Percentiles rank a stretch among this genome's conserved stretches.
phyloP scores from a whole-genome alignment of 805 yeast species.

The Barnettozyma siamensis region DNA sequence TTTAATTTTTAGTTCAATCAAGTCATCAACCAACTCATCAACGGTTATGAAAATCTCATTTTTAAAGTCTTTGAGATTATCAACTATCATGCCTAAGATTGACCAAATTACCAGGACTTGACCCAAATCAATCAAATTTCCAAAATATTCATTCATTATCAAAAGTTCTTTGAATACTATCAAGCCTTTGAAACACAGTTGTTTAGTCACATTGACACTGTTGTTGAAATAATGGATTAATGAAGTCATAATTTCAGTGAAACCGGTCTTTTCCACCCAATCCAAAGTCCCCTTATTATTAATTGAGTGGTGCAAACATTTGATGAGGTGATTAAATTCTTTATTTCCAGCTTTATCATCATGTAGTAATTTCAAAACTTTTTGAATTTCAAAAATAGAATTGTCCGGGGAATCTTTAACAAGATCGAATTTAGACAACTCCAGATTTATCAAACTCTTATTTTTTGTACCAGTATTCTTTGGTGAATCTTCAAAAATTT shows the following conservation, averaged over 20 bases:
- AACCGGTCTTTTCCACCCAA: conserved; percentile 21
- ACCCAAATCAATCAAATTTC: conserved; percentile 4
- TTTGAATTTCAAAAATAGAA: conserved; percentile 10
- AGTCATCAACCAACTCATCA: conserved; percentile 23
- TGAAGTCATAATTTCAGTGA: conserved; percentile 8
- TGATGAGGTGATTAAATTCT: conserved; percentile 17
- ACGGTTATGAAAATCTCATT: conserved; percentile 22
- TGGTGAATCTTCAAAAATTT: conserved; percentile 22
- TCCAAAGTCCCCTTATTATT: conserved; percentile 7
- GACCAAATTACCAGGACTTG: conserved; percentile 16
- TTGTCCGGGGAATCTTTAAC: conserved; percentile 5
- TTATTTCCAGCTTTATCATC: conserved; percentile 11
- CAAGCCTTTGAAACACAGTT: conserved; percentile 23
- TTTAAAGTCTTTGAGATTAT: conserved; percentile 19
- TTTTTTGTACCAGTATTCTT: conserved; percentile 2
- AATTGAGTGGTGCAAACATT: conserved; percentile 14
- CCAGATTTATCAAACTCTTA: conserved; percentile 17
- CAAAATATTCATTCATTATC: conserved; percentile 16
- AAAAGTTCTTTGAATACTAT: conserved; percentile 21
- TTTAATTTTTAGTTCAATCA: conserved; percentile 9
- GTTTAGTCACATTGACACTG: conserved; percentile 19
- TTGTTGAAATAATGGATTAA: conserved; percentile 18
- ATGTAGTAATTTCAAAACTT: conserved; percentile 8
- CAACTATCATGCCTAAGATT: conserved; percentile 20
- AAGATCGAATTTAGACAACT: conserved; percentile 10